phyloP scores from a whole-genome alignment of 306 rosid genomes.

The Inga leiocalycina region DNA sequence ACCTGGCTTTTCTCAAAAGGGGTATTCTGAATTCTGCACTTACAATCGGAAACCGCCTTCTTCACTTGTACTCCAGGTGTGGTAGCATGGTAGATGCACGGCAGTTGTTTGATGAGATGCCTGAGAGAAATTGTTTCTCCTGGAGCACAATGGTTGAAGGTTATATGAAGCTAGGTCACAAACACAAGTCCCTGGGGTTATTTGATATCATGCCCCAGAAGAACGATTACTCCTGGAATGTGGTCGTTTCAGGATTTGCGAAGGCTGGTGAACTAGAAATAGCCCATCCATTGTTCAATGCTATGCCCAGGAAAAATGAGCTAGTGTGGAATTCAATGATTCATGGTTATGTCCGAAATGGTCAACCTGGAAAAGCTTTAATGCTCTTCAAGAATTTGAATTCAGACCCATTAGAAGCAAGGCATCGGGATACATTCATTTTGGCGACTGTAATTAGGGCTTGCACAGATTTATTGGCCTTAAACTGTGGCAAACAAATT shows the following conservation, averaged over 20 bases:
- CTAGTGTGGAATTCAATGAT: slow-evolving; percentile 72
- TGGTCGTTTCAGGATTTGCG: slow-evolving; percentile 56
- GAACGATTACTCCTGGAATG: slow-evolving; percentile 63
- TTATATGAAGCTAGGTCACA: slow-evolving; percentile 54
- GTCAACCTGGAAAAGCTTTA: slow-evolving; percentile 54
- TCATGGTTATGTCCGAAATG: slow-evolving; percentile 62
- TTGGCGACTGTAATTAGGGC: slow-evolving; percentile 64
- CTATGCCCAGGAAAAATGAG: slow-evolving; percentile 62
- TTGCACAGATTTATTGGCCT: slow-evolving; percentile 62
- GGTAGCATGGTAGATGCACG: not conserved
- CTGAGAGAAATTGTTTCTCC: slow-evolving; percentile 45
- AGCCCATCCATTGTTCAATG: slow-evolving; percentile 39
- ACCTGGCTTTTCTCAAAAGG: slow-evolving; percentile 57
- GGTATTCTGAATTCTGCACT: slow-evolving; percentile 54
- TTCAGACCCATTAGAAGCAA: slow-evolving; percentile 39
- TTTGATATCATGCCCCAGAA: slow-evolving; percentile 62
- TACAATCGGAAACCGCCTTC: slow-evolving; percentile 59
- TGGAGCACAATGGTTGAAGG: slow-evolving; percentile 68
- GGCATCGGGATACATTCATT: slow-evolving; percentile 17
- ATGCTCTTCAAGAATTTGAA: slow-evolving; percentile 61
- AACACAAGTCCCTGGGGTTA: slow-evolving; percentile 48
- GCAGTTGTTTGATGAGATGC: slow-evolving; percentile 62
- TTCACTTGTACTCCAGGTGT: slow-evolving; percentile 51
- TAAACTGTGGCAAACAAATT: slow-evolving; percentile 73
- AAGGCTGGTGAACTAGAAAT: slow-evolving; percentile 53